Evolutionary conservation across 805 yeast genomes (phyloP), one percentile per base, ranked within the genome.

Genomic region (Yamadazyma takamatsuzukensis): DNA sequence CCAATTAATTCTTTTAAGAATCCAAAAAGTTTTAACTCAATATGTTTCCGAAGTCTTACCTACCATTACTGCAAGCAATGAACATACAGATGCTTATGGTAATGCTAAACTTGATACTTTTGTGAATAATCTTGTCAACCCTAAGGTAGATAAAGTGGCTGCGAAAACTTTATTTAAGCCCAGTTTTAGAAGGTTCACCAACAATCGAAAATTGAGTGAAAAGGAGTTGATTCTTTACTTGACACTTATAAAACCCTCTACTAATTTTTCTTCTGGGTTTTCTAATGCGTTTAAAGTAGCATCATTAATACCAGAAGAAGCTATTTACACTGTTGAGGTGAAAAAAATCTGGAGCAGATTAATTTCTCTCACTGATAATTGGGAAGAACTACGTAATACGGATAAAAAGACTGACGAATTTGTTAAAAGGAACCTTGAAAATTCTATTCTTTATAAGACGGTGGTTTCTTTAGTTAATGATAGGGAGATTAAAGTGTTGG

Each of bases 291-390:
- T 82, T 34, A 71, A 70, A 40, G 52, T 80, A 5, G 51, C 80
- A 1, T 67, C 75, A 6, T 51, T 70, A 29, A 49, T 56, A 8
- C 37, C 45, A 5, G 56, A 58, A 36, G 64, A 61, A 15, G 27
- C 30, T 11, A 21, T 33, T 6, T 56, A 43, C 32, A 48, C 43
- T 25, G 39, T 43, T 18, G 49, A 52, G 18, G 40, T 54, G 7
- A 44, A 45, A 25, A 36, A 47, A 6, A 55, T 80, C 0, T 83
- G 89, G 87, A 66, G 74, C 42, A 62, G 88, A 40, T 62, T 81
- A 28, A 54, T 83, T 14, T 15, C 56, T 61, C 29, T 54, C 45
- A 40, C 60, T 2, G 83, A 80, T 41, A 66, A 74, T 41, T 76
- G 84, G 81, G 39, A 50, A 5, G 48, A 53, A 13, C 53, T 75